phyloP scores from a whole-genome alignment of 2,329 filamentous ascomycete genomes.

The Mycosphaerella sp. region DNA sequence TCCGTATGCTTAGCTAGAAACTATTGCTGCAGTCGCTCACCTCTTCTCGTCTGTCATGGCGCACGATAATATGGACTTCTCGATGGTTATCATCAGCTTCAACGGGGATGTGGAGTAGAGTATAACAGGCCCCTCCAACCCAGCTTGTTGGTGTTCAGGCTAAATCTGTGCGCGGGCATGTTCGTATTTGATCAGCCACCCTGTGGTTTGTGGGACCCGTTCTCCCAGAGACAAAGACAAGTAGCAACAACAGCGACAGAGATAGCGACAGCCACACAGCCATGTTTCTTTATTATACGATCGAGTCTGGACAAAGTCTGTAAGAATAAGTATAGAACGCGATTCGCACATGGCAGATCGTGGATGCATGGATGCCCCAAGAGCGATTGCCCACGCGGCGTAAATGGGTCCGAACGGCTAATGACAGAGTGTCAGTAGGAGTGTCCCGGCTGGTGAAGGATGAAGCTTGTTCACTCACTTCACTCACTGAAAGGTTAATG shows the following conservation, averaged over 20 bases:
- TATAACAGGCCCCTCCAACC: background rate
- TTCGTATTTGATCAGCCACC: background rate
- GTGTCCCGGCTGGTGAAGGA: background rate
- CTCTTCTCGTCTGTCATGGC: background rate
- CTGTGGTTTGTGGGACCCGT: background rate
- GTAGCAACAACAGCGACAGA: too few species aligned
- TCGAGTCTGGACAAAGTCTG: background rate
- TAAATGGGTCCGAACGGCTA: background rate
- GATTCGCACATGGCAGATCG: background rate
- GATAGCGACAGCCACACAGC: background rate
- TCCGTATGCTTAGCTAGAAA: background rate
- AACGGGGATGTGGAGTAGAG: background rate
- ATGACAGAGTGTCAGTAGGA: background rate
- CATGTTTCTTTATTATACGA: background rate
- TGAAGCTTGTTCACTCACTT: background rate
- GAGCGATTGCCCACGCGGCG: too few species aligned
- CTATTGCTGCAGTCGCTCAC: background rate
- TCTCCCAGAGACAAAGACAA: background rate
- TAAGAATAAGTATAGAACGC: background rate
- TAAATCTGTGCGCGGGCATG: background rate
- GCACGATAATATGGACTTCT: background rate
- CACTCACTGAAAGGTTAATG: too few species aligned
- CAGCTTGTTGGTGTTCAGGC: background rate
- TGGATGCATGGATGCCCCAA: background rate
- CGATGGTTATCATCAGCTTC: background rate